A percentile compares a stretch with the other conserved stretches of the same genome.
Conservation (phyloP, 345 rosid genomes). For the Melaleuca alternifolia region DNA sequence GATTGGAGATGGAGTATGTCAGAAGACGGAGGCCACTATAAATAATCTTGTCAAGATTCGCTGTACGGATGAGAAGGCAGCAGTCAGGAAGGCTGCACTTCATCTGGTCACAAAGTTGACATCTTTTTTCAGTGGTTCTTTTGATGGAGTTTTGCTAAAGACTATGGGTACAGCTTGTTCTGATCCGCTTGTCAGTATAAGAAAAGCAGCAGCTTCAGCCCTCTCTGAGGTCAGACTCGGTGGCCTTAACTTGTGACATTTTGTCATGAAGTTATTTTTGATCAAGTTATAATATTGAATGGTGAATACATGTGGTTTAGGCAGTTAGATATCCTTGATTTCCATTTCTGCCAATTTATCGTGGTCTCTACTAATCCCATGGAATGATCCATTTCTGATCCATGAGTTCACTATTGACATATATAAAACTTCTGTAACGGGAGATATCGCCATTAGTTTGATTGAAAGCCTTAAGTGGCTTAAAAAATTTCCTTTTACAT, state of each 20-base stretch:
- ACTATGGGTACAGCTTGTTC: conserved; percentile 84
- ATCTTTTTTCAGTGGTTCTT: conserved; percentile 47
- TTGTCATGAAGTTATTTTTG: neutral
- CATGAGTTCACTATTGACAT: neutral
- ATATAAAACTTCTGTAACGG: neutral
- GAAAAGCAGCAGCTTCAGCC: conserved; percentile 81
- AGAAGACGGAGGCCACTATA: conserved; percentile 20
- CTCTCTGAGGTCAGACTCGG: conserved; percentile 71
- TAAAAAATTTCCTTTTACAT: neutral
- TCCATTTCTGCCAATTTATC: neutral
- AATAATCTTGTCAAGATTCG: conserved; percentile 56
- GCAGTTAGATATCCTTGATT: neutral
- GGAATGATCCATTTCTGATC: neutral
- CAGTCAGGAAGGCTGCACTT: conserved; percentile 72
- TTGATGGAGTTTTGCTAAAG: conserved; percentile 60
- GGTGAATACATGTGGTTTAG: neutral
- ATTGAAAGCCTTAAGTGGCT: neutral
- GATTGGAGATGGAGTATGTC: conserved; percentile 18
- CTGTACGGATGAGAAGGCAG: conserved; percentile 87
- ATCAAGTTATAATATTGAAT: too few species aligned
- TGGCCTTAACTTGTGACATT: neutral
- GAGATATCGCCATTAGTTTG: neutral
- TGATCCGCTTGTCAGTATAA: conserved; percentile 85
- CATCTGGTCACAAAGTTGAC: conserved; percentile 59
- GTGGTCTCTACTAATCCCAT: neutral